A percentile compares a stretch with the other conserved stretches of the same genome.
Evolutionary conservation across 2,329 filamentous ascomycete genomes (phyloP).

Genomic region (Fusarium camptoceras): DNA sequence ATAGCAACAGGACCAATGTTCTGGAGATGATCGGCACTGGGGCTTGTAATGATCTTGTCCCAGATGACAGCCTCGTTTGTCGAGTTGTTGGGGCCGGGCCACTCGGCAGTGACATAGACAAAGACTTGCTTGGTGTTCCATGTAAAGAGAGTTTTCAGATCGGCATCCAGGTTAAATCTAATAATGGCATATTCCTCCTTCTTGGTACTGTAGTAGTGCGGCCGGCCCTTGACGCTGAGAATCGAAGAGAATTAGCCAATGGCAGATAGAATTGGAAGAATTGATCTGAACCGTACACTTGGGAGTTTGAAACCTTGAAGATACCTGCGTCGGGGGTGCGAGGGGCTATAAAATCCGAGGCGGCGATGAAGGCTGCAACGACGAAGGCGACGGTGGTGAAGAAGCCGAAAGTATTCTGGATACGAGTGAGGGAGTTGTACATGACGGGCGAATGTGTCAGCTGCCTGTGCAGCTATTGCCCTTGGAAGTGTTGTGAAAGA

Average conservation of each 20-base stretch:
- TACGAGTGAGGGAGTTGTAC: slow-evolving; percentile 86
- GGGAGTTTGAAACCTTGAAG: slow-evolving; percentile 78
- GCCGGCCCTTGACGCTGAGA: slow-evolving; percentile 82
- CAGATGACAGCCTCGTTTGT: slow-evolving; percentile 88
- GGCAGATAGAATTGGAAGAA: background rate
- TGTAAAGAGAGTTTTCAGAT: slow-evolving; percentile 92
- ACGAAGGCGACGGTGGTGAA: slow-evolving; percentile 94
- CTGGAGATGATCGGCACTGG: slow-evolving; percentile 71
- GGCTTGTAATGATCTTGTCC: slow-evolving; percentile 90
- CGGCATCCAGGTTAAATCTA: slow-evolving; percentile 91
- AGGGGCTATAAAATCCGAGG: slow-evolving; percentile 78
- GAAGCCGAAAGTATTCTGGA: slow-evolving; percentile 96
- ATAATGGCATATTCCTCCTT: slow-evolving; percentile 97
- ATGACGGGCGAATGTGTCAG: slow-evolving; percentile 64
- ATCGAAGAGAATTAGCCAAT: slow-evolving; percentile 9
- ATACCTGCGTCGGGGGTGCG: slow-evolving; percentile 72
- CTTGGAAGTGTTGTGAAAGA: slow-evolving; percentile 12
- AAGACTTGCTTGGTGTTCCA: slow-evolving; percentile 99
- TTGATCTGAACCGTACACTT: slow-evolving; percentile 73
- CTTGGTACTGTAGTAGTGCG: slow-evolving; percentile 94
- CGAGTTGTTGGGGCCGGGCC: slow-evolving; percentile 58
- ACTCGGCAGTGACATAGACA: slow-evolving; percentile 90
- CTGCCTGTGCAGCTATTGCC: slow-evolving; percentile 34
- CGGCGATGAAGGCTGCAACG: slow-evolving; percentile 82
- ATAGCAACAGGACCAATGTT: slow-evolving; percentile 70